Percentiles rank a stretch among this genome's conserved stretches.
phyloP scores from a whole-genome alignment of 768 basidiomycete species.

The Auriscalpium vulgare region DNA sequence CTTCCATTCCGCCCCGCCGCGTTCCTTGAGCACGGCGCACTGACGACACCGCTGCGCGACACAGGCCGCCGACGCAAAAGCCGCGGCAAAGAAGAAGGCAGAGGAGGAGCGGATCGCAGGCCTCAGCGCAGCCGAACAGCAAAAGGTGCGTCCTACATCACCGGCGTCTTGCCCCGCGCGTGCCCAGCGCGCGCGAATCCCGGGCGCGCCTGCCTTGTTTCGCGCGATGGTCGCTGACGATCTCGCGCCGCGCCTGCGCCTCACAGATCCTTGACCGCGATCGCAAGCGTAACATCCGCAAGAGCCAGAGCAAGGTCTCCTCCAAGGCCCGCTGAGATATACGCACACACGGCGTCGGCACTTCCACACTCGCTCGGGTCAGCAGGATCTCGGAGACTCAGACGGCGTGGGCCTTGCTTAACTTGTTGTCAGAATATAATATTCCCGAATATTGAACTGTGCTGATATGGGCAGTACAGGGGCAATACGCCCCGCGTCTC shows the following conservation, averaged over 20 bases:
- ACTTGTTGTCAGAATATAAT: too few relatives aligned
- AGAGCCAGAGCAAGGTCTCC: slow-evolving; percentile 54
- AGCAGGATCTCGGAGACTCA: too few relatives aligned
- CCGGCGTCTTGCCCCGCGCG: background rate
- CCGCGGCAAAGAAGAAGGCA: slow-evolving; percentile 61
- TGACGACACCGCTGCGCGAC: too few relatives aligned
- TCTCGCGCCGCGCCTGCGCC: background rate
- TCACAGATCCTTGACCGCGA: slow-evolving; percentile 63
- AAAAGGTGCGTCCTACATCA: slow-evolving; percentile 45
- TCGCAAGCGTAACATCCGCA: slow-evolving; percentile 62
- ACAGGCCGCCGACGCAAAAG: slow-evolving; percentile 55
- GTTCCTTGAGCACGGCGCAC: background rate
- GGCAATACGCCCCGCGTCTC: too few relatives aligned
- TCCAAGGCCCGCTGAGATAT: slow-evolving; percentile 23
- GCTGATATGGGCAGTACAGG: too few relatives aligned
- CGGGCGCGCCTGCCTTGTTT: too few relatives aligned
- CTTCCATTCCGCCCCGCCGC: background rate
- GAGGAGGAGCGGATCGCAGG: slow-evolving; percentile 68
- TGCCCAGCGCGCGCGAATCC: slow-evolving; percentile 1
- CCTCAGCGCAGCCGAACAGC: slow-evolving; percentile 73
- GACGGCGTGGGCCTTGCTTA: too few relatives aligned
- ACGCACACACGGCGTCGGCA: too few relatives aligned
- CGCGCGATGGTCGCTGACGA: background rate
- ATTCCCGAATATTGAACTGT: too few relatives aligned
- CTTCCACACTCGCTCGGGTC: too few relatives aligned